Evolutionary conservation across 2,329 filamentous ascomycete species (phyloP).

Genomic region (Diaporthe velutina): DNA sequence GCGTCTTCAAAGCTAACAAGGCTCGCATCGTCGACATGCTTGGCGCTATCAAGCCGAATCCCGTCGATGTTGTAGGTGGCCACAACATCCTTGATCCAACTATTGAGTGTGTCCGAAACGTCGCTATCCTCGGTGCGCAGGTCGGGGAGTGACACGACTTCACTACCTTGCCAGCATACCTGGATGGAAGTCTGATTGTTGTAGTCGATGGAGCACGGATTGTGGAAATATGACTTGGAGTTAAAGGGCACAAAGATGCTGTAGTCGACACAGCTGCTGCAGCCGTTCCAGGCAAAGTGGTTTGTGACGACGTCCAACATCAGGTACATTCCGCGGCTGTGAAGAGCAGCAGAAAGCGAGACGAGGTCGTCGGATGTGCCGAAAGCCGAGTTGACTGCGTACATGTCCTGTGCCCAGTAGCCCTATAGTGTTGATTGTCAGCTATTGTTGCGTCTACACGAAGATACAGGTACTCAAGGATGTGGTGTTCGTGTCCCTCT

Average conservation of each 20-base stretch:
- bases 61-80: conserved; percentile 66
- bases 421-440: conserved; percentile 52
- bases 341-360: conserved; percentile 62
- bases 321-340: conserved; percentile 62
- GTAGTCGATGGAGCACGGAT: conserved; percentile 67
- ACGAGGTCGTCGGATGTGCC: conserved; percentile 63
- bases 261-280: conserved; percentile 64
- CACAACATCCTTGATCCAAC: conserved; percentile 62
- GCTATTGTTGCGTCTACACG: background rate
- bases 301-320: conserved; percentile 73
- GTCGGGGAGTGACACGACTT: conserved; percentile 63
- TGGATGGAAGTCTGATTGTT: conserved; percentile 55
- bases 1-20: conserved; percentile 58
- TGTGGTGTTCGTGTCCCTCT: background rate
- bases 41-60: conserved; percentile 63
- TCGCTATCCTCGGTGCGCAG: conserved; percentile 59
- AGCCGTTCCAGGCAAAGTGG: conserved; percentile 66
- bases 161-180: conserved; percentile 63
- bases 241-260: conserved; percentile 67
- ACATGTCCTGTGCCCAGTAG: conserved; percentile 66
- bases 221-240: conserved; percentile 65
- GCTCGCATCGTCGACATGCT: conserved; percentile 62
- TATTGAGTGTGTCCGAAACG: conserved; percentile 58
- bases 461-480: background rate
- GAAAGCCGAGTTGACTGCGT: conserved; percentile 62